Base-by-base conservation (phyloP, 768 basidiomycete species). In the Rossbeevera mucosa region DNA sequence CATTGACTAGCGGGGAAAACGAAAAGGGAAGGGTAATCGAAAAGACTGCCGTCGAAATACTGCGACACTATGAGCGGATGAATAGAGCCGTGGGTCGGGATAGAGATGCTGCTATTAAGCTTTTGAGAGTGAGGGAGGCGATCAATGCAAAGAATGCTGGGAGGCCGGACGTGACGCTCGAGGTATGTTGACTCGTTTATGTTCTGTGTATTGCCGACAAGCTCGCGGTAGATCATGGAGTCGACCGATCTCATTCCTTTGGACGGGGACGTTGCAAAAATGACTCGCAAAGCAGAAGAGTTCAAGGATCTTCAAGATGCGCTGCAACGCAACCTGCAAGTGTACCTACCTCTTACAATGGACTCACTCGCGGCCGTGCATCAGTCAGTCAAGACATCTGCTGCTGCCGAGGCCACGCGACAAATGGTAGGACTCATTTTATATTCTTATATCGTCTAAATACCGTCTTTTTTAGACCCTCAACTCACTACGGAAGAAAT, bases 301-400 rank as follows among this genome's bases (percentile, higher is more conserved):
- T 94, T 97, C 73, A 86, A 86, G 64, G 83, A 91, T 48, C 71
- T 88, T 16, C 87, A 95, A 51, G 91, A 95, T 59, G 80, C 89
- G 2, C 73, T 96, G 61, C 90, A 94, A 61, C 82, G 88, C 58
- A 97, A 95, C 72, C 70, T 98, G 67, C 91, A 92, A 61, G 80
- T 82, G 2, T 89, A 96, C 67, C 78, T 98, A 45, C 81, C 89
- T 29, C 79, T 93, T 33, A 88, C 91, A 20, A 99, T 98, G 96
- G 92, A 94, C 64, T 82, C 86, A 25, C 81, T 98, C 24, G 86
- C 88, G 45, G 83, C 79, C 13, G 80, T 94, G 14, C 88, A 95
- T 60, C 86, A 86, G 51, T 81, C 80, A 52, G 73, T 83, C 52
- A 95, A 95, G 68, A 72, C 75, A 11, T 85, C 86, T 25, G 72